Base-by-base conservation (phyloP, 306 rosid genomes). In the Vicia faba region DNA sequence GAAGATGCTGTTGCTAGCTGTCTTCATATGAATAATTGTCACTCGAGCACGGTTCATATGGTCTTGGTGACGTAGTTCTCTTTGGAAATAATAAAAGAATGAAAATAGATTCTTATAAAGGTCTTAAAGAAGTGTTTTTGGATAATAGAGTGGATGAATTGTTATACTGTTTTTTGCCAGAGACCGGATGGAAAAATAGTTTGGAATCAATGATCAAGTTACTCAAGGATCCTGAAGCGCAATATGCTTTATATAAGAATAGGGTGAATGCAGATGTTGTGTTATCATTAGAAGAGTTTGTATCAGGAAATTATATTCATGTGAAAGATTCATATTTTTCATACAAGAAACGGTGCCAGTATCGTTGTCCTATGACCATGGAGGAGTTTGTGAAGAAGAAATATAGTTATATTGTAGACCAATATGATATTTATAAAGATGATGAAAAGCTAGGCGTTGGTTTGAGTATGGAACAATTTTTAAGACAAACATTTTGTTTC, bases 281-380 rank as follows among this genome's bases (percentile, higher is more conserved):
- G 79, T n/a, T n/a, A n/a, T 66, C 85, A 8, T 46, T 82, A 13
- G 85, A 70, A 56, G 78, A 84, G n/a, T 82, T 72, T 38, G 46
- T 44, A 0, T 69, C 54, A 63, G 1, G 13, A 56, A 44, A 2
- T 11, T 25, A 9, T 19, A 26, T 11, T 4, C 0, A 3, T 26
- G 50, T 75, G 2, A 48, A 31, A 28, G 1, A 0, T 48, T 65
- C 61, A 5, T 75, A 80, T 55, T 2, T 16, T 11, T 36, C 45
- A 7, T 72, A 67, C 56, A 49, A 49, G 74, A 38, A 31, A 19
- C 53, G 31, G 33, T 9, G 11, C 12, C 39, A 60, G 19, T 38
- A 6, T 4, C 26, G 0, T 2, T 29, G 3, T 58, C 64, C 40
- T 59, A 2, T 66, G 75, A 73, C 81, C 4, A 28, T 83, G 20